Conservation (phyloP, 192 early-diverging fungal genomes). For the Allomyces arbusculus region DNA sequence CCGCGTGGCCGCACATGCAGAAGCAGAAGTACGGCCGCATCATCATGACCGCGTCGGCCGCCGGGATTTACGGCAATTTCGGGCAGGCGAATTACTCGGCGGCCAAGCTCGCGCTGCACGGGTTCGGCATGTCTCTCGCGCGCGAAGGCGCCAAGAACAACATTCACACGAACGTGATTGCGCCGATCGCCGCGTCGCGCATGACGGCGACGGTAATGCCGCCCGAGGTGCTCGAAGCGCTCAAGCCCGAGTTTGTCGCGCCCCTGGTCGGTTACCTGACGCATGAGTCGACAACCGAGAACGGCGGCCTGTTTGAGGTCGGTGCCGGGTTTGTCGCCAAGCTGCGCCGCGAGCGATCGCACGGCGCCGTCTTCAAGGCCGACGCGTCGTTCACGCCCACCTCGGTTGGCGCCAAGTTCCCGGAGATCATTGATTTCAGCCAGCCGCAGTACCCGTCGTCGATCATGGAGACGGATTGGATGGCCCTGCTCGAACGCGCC, state of each 20-base stretch:
- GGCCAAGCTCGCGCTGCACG: conserved; percentile 86
- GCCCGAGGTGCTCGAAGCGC: conserved; percentile 75
- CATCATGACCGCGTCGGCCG: conserved; percentile 85
- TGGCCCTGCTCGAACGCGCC: conserved; percentile 54
- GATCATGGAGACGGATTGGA: conserved; percentile 64
- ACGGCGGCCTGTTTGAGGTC: conserved; percentile 82
- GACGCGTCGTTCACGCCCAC: conserved; percentile 69
- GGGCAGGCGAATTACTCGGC: conserved; percentile 47
- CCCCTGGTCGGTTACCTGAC: conserved; percentile 84
- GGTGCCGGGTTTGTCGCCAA: conserved; percentile 87
- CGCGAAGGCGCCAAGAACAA: conserved; percentile 88
- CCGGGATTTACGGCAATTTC: conserved; percentile 98
- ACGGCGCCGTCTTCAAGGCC: conserved; percentile 77
- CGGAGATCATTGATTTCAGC: conserved; percentile 51
- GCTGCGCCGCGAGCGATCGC: conserved; percentile 74
- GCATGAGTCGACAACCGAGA: conserved; percentile 66
- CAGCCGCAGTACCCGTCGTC: conserved; percentile 43
- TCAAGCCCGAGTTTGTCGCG: conserved; percentile 94
- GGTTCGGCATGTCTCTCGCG: conserved; percentile 78
- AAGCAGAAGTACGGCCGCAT: conserved; percentile 88
- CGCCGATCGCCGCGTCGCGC: conserved; percentile 86
- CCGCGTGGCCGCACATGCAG: conserved; percentile 87
- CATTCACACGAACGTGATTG: conserved; percentile 81
- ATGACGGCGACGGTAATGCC: conserved; percentile 97
- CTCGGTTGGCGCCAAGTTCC: conserved; percentile 54